Base-by-base conservation (phyloP, 1,139 yeast species). In the Yamadazyma trypodendri region DNA sequence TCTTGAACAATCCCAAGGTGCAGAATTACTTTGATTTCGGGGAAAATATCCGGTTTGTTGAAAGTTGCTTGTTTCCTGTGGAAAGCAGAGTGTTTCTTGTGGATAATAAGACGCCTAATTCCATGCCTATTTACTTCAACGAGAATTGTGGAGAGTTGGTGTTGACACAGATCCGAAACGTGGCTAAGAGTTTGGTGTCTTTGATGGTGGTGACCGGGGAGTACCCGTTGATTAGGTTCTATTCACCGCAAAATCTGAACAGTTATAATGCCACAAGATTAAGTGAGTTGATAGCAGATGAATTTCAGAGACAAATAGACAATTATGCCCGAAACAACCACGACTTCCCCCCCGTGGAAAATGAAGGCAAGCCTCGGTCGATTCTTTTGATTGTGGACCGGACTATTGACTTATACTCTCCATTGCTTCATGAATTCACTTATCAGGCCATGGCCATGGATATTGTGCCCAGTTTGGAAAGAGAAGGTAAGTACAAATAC, bases 401-500 rank as follows among this genome's bases (percentile, higher is more conserved):
- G 44, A 75, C 95, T 1, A 58, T 89, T 56, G 98, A 94, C 58
- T 68, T 85, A 40, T 77, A 78, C 53, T 86, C 95, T 3, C 96
- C 97, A 0, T 58, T 94, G 34, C 61, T 90, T 38, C 98, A 92
- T 59, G 96, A 89, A 56, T 88, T 90, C 60, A 79, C 84, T n/a
- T 94, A 89, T 59, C 96, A 92, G 60, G 92, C 97, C 6, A 83
- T 90, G 87, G 85, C 92, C 12, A 82, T 84, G 67, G 98, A 92
- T 58, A 60, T 80, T 35, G 75, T 75, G 27, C 71, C 67, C 28
- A 60, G 67, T 31, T 65, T 75, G 48, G 79, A 75, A 48, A 58
- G 72, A 12, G 75, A 77, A 20, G 72, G 77, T 14, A 63, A 68
- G n/a, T 86, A 80, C 57, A 68, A 61, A 30, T 89, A 84, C 54